Evolutionary conservation across 345 rosid genomes (phyloP).

Genomic region (Hibiscus tridactylites): DNA sequence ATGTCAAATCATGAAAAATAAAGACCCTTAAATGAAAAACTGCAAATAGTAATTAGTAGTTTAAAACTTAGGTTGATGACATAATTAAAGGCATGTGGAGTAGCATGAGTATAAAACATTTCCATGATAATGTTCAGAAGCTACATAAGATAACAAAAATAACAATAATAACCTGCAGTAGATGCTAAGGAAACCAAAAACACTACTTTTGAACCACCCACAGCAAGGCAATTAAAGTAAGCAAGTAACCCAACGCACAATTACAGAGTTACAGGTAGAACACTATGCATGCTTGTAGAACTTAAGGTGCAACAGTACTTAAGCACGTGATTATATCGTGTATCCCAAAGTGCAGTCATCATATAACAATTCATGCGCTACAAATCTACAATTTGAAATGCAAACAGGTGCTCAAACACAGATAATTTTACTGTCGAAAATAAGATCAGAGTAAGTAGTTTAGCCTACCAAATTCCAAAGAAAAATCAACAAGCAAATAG

Average conservation of each 20-base stretch:
- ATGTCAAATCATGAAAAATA: neutral
- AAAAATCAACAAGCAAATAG: neutral
- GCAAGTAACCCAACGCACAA: neutral
- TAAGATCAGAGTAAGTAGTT: neutral
- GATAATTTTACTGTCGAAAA: neutral
- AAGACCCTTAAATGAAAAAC: neutral
- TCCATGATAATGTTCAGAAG: neutral
- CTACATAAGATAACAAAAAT: neutral
- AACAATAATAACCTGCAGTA: neutral
- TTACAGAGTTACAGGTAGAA: neutral
- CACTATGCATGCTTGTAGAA: neutral
- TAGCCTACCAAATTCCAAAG: neutral
- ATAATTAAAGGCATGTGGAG: neutral
- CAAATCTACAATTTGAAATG: neutral
- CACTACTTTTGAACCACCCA: neutral
- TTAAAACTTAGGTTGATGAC: neutral
- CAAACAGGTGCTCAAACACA: neutral
- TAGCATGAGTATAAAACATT: neutral
- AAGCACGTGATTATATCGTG: neutral
- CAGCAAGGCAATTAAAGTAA: neutral
- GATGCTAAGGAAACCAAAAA: neutral
- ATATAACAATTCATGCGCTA: neutral
- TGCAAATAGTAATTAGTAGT: neutral
- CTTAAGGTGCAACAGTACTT: neutral
- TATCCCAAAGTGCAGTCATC: neutral